Evolutionary conservation across 306 rosid species (phyloP), one percentile per base, ranked within the genome.

Genomic region (Pterocarpus macrocarpus): DNA sequence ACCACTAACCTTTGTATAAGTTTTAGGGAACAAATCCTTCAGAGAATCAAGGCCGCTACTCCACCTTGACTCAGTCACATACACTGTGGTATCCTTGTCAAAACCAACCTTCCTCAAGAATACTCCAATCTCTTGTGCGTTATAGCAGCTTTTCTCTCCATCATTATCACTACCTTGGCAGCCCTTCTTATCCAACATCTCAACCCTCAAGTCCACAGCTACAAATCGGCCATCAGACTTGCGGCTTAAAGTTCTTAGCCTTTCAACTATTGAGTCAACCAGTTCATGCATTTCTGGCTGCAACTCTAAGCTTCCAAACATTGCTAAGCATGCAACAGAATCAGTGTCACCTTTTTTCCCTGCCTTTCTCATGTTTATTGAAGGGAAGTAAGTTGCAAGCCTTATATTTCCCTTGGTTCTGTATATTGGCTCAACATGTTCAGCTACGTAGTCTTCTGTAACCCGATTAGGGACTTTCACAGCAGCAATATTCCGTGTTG

Each of bases 11-110:
- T 96, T 96, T 17, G 91, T 92, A 49, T 93, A 93, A 33, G 99
- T 92, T 86, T 92, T 96, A 11, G 98, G 98, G 81, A 92, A 93
- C 81, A 89, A 57, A 79, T 96, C 99, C 88, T 96, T 96, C 50
- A 96, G 90, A 82, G 87, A 87, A 80, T 93, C 97, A 64, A 96
- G 94, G 87, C 94, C 87, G 84, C 80, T 79, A 75, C 88, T 91
- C 99, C 99, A 93, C 79, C 92, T 93, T 39, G 99, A 89, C 85
- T 93, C 92, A 69, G 99, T 96, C 81, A 96, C 87, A 85, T 96
- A 96, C 17, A 96, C 78, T 32, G 99, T 91, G 55, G 99, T 92
- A 64, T 90, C 97, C 89, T 96, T 93, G n/a, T 84, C 73, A 59
- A 89, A 93, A 47, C 97, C 94, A 32, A 90, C 83, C 87, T 96